phyloP scores from a whole-genome alignment of 192 early-diverging fungal genomes.

The Coemansia sp. region DNA sequence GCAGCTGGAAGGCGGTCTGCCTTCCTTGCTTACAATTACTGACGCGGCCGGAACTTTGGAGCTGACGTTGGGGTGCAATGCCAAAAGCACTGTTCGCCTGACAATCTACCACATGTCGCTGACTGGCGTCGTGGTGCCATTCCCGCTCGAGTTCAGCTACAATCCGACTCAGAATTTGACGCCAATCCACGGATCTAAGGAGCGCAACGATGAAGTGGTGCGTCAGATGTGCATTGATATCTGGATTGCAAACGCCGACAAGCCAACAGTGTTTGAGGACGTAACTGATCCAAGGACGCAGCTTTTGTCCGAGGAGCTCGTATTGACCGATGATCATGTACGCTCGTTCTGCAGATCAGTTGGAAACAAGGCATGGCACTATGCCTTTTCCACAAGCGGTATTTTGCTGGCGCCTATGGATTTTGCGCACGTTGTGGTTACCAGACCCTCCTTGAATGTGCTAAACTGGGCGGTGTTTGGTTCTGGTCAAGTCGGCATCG shows the following conservation, averaged over 20 bases:
- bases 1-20: background rate
- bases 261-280: constrained; percentile 2
- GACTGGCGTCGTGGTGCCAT: too few species aligned
- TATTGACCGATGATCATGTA: constrained; percentile 1
- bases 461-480: constrained; percentile 82
- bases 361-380: constrained; percentile 48
- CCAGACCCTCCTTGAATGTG: constrained; percentile 72
- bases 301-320: background rate
- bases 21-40: background rate
- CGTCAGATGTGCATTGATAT: constrained; percentile 8
- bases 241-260: constrained; percentile 11
- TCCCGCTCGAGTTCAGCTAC: too few species aligned
- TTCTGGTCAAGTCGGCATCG: constrained; percentile 77
- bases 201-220: too few species aligned
- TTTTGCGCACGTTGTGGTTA: constrained; percentile 80
- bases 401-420: constrained; percentile 76
- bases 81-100: too few species aligned
- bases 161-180: too few species aligned
- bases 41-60: constrained; percentile 62
- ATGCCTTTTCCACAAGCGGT: constrained; percentile 57
- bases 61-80: constrained; percentile 77
- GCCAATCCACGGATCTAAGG: too few species aligned
- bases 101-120: too few species aligned
- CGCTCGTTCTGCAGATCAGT: constrained; percentile 27
- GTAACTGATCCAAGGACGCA: background rate